Evolutionary conservation across 2,329 filamentous ascomycete genomes (phyloP), one percentile per base, ranked within the genome.

Genomic region (Fusarium sp.): DNA sequence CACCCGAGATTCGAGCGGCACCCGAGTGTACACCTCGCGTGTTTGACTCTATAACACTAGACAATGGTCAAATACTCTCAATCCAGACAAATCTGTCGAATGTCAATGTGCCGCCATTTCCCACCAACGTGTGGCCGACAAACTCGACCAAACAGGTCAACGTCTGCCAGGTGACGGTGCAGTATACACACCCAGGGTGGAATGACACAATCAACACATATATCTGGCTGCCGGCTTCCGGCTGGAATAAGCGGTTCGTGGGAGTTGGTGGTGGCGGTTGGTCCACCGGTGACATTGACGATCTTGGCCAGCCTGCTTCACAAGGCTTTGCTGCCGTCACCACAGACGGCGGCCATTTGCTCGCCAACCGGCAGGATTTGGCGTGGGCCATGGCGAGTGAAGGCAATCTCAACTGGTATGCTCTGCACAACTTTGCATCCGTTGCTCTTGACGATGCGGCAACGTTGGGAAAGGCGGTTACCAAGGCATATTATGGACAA

Each of bases 391-490:
- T 74, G 0, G 37, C 56, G 0, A 70, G 58, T 6, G 47, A 54
- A 0, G 68, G 74, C 8, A 73, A 75, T 15, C 53, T 77, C 16
- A 71, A 80, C 18, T 61, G 66, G 31, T 69, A 71, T 1, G 63
- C 71, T 3, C 46, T 78, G 9, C 71, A 77, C 12, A 74, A 78
- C 40, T 73, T 77, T 41, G 78, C 68, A 1, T 69, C 63, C 9
- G 68, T 73, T 8, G 71, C 75, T 2, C n/a, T 80, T 0, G 61
- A 75, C 7, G 79, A 80, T 10, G 61, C 78, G 53, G 79, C 84
- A 0, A 81, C 82, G 0, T 57, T 83, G 7, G 82, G 81, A 1
- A 87, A 87, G 61, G 50, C 78, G 4, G 71, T 86, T 4, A 78
- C 79, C 1, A 66, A 81, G 11, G 71, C 75, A 1, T 86, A 81